Conservation (phyloP, 73 alveolate genomes). For the Paramecium pentaurelia region DNA sequence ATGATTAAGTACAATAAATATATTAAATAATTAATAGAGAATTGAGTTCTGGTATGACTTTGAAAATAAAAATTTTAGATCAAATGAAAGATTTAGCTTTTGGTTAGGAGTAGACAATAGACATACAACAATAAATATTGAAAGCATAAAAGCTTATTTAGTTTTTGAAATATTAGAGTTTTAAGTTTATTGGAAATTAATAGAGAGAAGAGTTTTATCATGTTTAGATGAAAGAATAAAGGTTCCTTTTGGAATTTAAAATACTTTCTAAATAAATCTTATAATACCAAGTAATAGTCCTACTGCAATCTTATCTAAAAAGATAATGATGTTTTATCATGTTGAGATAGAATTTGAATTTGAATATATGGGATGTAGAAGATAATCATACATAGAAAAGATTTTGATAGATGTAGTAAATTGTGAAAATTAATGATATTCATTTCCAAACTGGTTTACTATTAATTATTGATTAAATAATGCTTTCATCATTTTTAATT, state of each 20-base stretch:
- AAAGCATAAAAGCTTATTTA: background rate
- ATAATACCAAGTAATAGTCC: background rate
- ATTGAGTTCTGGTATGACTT: background rate
- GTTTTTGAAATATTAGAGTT: background rate
- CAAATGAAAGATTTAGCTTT: background rate
- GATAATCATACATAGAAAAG: background rate
- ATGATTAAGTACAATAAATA: background rate
- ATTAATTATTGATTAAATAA: background rate
- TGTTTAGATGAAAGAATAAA: background rate
- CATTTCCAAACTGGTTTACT: conserved; percentile 46
- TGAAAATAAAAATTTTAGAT: background rate
- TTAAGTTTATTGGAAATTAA: background rate
- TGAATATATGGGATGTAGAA: background rate
- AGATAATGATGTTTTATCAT: background rate
- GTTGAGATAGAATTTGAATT: background rate
- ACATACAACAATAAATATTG: background rate
- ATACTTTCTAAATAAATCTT: background rate
- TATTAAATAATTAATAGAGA: background rate
- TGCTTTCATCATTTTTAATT: background rate
- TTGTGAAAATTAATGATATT: background rate
- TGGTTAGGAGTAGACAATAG: background rate
- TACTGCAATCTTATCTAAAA: background rate
- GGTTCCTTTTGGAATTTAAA: background rate
- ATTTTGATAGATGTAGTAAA: background rate
- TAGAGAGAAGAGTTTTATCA: background rate